Conservation (phyloP, 2,329 filamentous ascomycete genomes). For the Basipetospora chlamydospora region DNA sequence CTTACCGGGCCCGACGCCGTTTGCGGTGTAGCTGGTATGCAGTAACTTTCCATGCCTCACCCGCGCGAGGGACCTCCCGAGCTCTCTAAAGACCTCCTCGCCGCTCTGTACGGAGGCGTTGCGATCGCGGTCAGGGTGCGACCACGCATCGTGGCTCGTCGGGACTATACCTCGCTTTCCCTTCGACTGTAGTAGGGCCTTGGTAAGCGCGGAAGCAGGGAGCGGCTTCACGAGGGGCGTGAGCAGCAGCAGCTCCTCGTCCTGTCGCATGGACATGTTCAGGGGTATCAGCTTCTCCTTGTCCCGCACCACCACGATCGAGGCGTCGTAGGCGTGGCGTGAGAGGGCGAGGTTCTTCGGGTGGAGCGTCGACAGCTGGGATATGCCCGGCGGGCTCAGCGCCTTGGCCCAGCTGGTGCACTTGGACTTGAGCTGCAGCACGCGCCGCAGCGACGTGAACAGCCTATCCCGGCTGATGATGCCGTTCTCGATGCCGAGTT, state of each 20-base stretch:
- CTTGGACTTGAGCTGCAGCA: constrained; percentile 66
- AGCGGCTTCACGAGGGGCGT: constrained; percentile 84
- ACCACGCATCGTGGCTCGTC: constrained; percentile 38
- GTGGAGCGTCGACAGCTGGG: constrained; percentile 65
- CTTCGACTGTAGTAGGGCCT: constrained; percentile 46
- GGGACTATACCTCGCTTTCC: constrained; percentile 19
- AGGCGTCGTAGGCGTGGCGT: constrained; percentile 75
- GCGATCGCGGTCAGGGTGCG: constrained; percentile 39
- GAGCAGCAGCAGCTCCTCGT: constrained; percentile 78
- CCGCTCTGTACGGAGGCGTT: constrained; percentile 66
- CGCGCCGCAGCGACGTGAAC: constrained; percentile 62
- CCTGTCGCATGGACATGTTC: constrained; percentile 63
- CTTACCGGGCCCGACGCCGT: constrained; percentile 64
- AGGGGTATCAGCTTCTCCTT: constrained; percentile 75
- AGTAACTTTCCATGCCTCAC: constrained; percentile 74
- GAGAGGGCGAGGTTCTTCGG: constrained; percentile 71
- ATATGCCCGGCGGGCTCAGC: constrained; percentile 69
- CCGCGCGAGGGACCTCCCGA: constrained; percentile 75
- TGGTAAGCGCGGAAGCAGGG: constrained; percentile 75
- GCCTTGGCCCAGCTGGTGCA: constrained; percentile 88
- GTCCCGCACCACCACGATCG: constrained; percentile 84
- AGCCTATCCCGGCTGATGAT: constrained; percentile 74
- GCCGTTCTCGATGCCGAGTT: constrained; percentile 76
- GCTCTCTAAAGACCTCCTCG: constrained; percentile 80
- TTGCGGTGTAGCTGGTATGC: constrained; percentile 90